Conservation (phyloP, 2,329 filamentous ascomycete species). For the Cladosporium phlei region DNA sequence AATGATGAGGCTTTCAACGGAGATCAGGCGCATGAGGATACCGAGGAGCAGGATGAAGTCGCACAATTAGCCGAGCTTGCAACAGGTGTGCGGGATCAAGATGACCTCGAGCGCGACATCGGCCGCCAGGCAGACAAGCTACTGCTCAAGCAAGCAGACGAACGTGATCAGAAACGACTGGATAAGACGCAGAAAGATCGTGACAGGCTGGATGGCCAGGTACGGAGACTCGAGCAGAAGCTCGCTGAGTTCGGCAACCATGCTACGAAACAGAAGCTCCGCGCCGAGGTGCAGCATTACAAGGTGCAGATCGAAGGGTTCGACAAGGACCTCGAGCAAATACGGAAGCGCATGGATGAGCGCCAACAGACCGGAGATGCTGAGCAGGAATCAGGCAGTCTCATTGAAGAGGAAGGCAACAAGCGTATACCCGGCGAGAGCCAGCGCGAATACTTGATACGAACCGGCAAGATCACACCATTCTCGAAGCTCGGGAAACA, state of each 20-base stretch:
- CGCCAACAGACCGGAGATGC: constrained; percentile 57
- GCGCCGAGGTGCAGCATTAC: constrained; percentile 62
- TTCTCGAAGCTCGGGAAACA: constrained; percentile 74
- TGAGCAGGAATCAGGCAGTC: constrained; percentile 33
- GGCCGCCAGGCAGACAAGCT: constrained; percentile 59
- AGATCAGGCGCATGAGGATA: too few relatives aligned
- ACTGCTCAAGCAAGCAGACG: constrained; percentile 58
- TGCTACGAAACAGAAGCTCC: constrained; percentile 54
- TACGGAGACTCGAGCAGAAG: constrained; percentile 55
- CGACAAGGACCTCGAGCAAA: constrained; percentile 71
- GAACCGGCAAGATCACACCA: constrained; percentile 95
- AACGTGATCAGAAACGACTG: constrained; percentile 58
- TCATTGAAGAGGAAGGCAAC: constrained; percentile 44
- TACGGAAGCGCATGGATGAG: constrained; percentile 73
- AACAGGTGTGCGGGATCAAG: constrained; percentile 66
- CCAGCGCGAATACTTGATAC: constrained; percentile 82
- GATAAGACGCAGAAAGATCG: constrained; percentile 52
- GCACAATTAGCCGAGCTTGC: constrained; percentile 35
- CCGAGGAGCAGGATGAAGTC: constrained; percentile 32
- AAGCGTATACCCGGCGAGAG: constrained; percentile 71
- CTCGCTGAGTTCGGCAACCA: constrained; percentile 52
- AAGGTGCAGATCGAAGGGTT: constrained; percentile 61
- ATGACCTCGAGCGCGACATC: constrained; percentile 87
- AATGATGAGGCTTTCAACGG: too few relatives aligned
- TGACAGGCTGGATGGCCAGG: constrained; percentile 60